phyloP scores from a whole-genome alignment of 257 asterid genomes.

The Nicotiana tomentosiformis region DNA sequence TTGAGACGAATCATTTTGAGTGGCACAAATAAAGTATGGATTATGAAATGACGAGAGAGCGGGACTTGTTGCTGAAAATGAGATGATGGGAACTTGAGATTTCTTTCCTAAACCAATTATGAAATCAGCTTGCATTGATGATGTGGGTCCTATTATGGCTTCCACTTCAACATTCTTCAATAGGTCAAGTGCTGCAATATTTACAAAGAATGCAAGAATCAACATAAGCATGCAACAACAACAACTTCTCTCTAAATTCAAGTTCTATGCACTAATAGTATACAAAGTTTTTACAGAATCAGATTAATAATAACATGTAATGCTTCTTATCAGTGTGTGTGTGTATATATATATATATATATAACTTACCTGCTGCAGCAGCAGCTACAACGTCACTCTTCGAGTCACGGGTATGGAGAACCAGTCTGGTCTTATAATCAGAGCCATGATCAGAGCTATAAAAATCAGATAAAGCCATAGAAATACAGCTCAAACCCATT shows the following conservation, averaged over 20 bases:
- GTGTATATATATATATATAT: neutral
- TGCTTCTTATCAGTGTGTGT: neutral
- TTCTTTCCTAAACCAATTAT: constrained; percentile 42
- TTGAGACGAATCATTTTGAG: constrained; percentile 43
- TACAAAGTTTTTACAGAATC: no score
- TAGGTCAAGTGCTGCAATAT: constrained; percentile 47
- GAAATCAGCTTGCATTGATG: constrained; percentile 45
- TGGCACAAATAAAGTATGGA: constrained; percentile 40
- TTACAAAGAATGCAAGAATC: neutral
- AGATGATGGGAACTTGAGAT: constrained; percentile 48
- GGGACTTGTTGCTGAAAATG: constrained; percentile 58
- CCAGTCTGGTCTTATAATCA: constrained; percentile 29
- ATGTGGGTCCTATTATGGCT: constrained; percentile 53
- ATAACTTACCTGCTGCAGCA: constrained; percentile 43
- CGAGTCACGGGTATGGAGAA: constrained; percentile 32
- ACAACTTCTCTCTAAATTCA: no score
- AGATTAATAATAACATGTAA: neutral
- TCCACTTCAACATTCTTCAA: constrained; percentile 50
- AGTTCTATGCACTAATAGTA: neutral
- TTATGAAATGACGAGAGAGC: constrained; percentile 27
- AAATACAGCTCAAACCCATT: constrained; percentile 37
- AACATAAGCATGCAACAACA: neutral
- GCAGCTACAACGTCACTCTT: constrained; percentile 29
- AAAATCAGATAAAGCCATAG: constrained; percentile 44
- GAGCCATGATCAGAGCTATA: constrained; percentile 19